Base-by-base conservation (phyloP, 108 stramenopile species). In the Cyclotella cryptica region DNA sequence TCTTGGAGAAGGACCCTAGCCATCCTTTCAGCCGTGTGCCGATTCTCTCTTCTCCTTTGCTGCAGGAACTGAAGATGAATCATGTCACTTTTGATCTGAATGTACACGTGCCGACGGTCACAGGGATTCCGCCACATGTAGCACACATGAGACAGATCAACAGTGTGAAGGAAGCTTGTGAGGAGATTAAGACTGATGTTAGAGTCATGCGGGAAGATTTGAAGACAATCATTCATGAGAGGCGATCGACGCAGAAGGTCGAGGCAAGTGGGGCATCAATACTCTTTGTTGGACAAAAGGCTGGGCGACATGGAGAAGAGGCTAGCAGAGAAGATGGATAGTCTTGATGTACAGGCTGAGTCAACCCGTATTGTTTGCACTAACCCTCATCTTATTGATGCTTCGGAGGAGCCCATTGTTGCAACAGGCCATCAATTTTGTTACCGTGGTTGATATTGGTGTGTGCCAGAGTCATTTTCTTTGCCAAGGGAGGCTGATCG, bases 61-160 rank as follows among this genome's bases (percentile, higher is more conserved):
- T 85, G 17, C 22, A 52, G 18, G 75, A 80, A 27, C 52, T 85
- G n/a, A 75, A 76, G 69, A 24, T 1, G 18, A 29, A 54, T 19
- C 52, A 70, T 39, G 22, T 77, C 10, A 77, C 79, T 8, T 43
- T 72, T 22, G 79, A 80, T n/a, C 54, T 75, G 19, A 81, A 69
- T 30, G 52, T 46, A 18, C 54, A 79, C 52, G 74, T 79, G 26
- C 75, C 64, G 19, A 21, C 11, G 29, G 70, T 79, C 3, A 80
- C 84, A 28, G 78, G 84, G 17, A 46, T 80, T 17, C 84, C 79
- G 26, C 84, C 84, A 41, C 68, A 76, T 41, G 67, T 80, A n/a
- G 12, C 30, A 39, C 63, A 65, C 15, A 30, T 61, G 29, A 2
- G 30, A 29, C 13, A 61, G 12, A 24, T 55, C 0, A 24, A 26